These are phyloP conservation scores for Sorghum bicolor DNA, from an alignment of 176 grass and related monocot species.

Conservation along the genomic window Sorghum_bicolor_NCBIv3 NC_012878.2:57908501-57909000, in stretches of 20 bases:
- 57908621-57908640: constrained; percentile 43
- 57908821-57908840: constrained; percentile 59
- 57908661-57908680: constrained; percentile 90
- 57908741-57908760: constrained; percentile 63
- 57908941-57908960: background rate
- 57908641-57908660: background rate
- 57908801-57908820: constrained; percentile 74
- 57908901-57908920: constrained; percentile 60
- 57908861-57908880: constrained; percentile 82
- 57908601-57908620: constrained; percentile 91
- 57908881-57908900: constrained; percentile 80
- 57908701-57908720: constrained; percentile 85
- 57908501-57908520: background rate
- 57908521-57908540: background rate
- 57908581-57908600: constrained; percentile 58
- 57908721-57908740: constrained; percentile 97
- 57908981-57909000: constrained; percentile 50
- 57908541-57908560: background rate
- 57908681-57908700: constrained; percentile 94
- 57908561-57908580: background rate
- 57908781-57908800: constrained; percentile 89
- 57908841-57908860: constrained; percentile 81
- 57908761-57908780: constrained; percentile 58
- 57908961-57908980: background rate
- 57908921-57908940: background rate